Evolutionary conservation across 164 flowering plant species (phyloP).

Genomic region (Malania oleifera): DNA sequence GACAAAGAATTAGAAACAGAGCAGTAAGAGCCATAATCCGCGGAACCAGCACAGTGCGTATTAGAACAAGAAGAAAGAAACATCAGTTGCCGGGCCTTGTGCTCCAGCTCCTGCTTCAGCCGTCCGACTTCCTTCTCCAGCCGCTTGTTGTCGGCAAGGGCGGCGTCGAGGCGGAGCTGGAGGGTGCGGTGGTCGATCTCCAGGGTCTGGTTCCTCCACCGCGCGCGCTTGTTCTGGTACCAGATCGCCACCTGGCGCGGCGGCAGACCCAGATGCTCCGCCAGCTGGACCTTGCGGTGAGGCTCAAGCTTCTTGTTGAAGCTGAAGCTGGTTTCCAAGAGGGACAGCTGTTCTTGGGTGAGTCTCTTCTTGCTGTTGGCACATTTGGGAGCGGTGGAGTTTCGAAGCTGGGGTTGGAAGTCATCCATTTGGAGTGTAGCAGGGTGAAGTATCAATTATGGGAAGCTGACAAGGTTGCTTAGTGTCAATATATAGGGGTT

Average conservation of each 20-base stretch:
- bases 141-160: conserved; percentile 28
- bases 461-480: too few relatives aligned
- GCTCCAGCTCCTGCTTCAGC: conserved; percentile 32
- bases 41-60: too few relatives aligned
- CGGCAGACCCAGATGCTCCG: conserved; percentile 25
- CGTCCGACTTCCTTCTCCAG: conserved; percentile 34
- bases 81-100: conserved; percentile 25
- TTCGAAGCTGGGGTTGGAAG: conserved; percentile 20
- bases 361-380: conserved; percentile 30
- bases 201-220: conserved; percentile 30
- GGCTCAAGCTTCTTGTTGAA: conserved; percentile 30
- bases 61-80: conserved; percentile 1
- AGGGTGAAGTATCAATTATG: too few relatives aligned
- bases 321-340: conserved; percentile 32
- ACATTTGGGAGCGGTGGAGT: conserved; percentile 14
- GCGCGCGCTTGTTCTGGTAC: conserved; percentile 42
- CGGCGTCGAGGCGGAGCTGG: conserved; percentile 26
- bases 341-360: conserved; percentile 25
- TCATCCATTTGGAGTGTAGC: conserved; percentile 16
- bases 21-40: too few relatives aligned
- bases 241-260: conserved; percentile 39
- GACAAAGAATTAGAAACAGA: conserved; percentile 16
- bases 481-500: too few relatives aligned
- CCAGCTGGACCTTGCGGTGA: conserved; percentile 29
- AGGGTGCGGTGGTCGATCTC: conserved; percentile 29